Conservation (phyloP, 495 filamentous ascomycete species). For the Trichoderma erinaceum region DNA sequence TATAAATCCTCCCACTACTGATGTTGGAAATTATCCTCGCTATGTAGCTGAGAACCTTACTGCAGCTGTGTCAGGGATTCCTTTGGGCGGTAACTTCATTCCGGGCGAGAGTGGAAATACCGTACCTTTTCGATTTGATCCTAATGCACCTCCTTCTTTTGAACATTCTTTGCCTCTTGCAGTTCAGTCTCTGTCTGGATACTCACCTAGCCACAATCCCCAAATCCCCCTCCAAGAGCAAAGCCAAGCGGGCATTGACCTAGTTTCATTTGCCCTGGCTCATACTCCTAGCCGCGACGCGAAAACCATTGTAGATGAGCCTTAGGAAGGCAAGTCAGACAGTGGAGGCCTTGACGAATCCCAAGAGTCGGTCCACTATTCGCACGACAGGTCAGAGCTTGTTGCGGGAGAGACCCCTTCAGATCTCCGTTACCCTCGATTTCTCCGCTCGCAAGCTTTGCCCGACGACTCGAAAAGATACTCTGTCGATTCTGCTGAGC, state of each 20-base stretch:
- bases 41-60: neutral
- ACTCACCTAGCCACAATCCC: too few species aligned
- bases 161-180: too few species aligned
- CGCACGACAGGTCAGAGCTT: neutral
- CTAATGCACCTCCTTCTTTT: too few species aligned
- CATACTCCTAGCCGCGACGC: neutral
- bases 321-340: neutral
- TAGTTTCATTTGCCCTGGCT: slow-evolving; percentile 5
- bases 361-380: neutral
- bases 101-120: too few species aligned
- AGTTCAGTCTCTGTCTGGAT: too few species aligned
- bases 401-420: neutral
- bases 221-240: neutral
- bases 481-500: neutral
- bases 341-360: neutral
- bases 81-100: too few species aligned
- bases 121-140: too few species aligned
- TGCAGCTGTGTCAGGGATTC: too few species aligned
- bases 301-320: neutral
- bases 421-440: neutral
- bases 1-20: too few species aligned
- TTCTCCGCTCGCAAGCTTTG: neutral
- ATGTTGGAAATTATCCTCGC: neutral
- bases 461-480: neutral
- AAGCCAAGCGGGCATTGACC: neutral